phyloP scores from a whole-genome alignment of 352 stramenopile species.

The Plasmopara viticola region DNA sequence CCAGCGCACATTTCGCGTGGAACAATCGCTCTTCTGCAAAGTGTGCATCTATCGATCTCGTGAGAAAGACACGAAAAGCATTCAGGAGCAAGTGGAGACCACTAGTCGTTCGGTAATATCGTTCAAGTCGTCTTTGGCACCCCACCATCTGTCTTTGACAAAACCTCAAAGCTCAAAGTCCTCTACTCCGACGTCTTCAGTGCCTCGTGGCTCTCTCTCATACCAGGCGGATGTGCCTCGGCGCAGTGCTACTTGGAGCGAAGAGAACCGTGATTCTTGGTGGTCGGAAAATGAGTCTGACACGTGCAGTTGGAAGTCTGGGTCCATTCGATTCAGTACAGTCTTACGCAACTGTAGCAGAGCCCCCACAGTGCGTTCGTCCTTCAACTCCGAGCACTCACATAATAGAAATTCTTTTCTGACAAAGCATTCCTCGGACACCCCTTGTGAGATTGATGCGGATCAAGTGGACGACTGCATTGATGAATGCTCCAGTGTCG shows the following conservation, averaged over 20 bases:
- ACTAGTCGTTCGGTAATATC: constrained; percentile 15
- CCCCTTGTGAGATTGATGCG: constrained; percentile 10
- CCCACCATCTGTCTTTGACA: constrained; percentile 16
- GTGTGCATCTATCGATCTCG: constrained; percentile 50
- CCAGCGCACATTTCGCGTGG: constrained; percentile 40
- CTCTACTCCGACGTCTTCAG: constrained; percentile 16
- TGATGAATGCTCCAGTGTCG: constrained; percentile 30
- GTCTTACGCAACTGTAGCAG: constrained; percentile 28
- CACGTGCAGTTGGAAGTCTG: constrained; percentile 33
- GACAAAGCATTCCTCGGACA: constrained; percentile 19
- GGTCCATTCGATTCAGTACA: constrained; percentile 29
- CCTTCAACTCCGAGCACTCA: constrained; percentile 23
- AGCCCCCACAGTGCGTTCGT: constrained; percentile 28
- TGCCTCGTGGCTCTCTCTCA: constrained; percentile 3
- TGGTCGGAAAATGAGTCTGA: constrained; percentile 36
- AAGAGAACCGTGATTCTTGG: constrained; percentile 32
- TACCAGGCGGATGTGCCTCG: constrained; percentile 11
- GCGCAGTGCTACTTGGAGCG: constrained; percentile 18
- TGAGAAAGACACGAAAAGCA: constrained; percentile 21
- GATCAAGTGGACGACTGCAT: constrained; percentile 16
- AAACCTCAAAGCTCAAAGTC: constrained; percentile 14
- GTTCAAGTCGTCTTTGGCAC: constrained; percentile 16
- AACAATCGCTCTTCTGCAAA: constrained; percentile 56
- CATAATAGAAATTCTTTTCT: constrained; percentile 26
- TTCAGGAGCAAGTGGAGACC: constrained; percentile 12